phyloP scores from a whole-genome alignment of 2,329 filamentous ascomycete genomes.

The Penicillium sp. region DNA sequence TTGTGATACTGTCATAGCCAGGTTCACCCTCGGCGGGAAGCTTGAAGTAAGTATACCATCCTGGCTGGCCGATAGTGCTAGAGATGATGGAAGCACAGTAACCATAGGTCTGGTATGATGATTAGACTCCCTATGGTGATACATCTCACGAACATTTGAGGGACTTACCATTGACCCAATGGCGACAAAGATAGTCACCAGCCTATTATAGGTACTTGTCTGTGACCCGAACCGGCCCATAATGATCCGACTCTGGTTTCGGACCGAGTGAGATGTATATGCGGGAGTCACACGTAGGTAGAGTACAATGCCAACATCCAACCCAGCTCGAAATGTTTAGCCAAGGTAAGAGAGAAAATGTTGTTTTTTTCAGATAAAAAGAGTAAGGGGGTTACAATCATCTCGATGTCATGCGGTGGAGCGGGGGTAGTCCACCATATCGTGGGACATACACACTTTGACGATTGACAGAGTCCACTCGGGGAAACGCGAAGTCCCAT shows the following conservation, averaged over 20 bases:
- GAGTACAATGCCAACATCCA: conserved; percentile 1
- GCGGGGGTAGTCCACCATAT: neutral
- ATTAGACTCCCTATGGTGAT: neutral
- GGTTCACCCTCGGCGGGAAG: conserved; percentile 44
- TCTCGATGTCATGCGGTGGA: neutral
- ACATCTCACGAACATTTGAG: neutral
- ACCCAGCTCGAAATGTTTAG: neutral
- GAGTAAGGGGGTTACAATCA: neutral
- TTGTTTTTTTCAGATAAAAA: neutral
- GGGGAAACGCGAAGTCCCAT: neutral
- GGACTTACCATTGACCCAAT: conserved; percentile 40
- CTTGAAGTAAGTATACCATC: conserved; percentile 52
- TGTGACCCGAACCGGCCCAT: conserved; percentile 36
- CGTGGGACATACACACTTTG: neutral
- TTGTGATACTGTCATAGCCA: conserved; percentile 48
- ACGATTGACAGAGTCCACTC: neutral
- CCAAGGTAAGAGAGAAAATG: neutral
- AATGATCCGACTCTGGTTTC: conserved; percentile 4
- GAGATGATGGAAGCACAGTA: conserved; percentile 52
- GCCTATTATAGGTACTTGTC: conserved; percentile 39
- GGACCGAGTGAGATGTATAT: neutral
- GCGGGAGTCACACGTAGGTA: conserved; percentile 1
- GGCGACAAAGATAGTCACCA: conserved; percentile 40
- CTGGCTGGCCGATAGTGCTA: conserved; percentile 54
- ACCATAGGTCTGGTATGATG: conserved; percentile 45